Evolutionary conservation across 2,329 filamentous ascomycete genomes (phyloP).

Genomic region (Colletotrichum kahawae): DNA sequence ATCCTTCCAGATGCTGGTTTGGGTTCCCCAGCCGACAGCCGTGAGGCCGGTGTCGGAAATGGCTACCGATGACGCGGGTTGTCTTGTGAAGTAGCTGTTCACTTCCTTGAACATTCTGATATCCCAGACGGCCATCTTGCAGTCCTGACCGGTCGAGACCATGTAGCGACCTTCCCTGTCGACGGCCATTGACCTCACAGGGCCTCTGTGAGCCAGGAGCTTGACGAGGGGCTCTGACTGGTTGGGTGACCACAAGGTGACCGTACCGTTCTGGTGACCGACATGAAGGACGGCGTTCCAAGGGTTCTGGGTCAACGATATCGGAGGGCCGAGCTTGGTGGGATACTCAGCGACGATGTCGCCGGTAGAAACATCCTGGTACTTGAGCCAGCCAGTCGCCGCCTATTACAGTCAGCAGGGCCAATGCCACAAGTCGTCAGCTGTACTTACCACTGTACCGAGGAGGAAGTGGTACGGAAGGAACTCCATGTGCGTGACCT

Average conservation of each 20-base stretch:
- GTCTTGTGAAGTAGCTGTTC: conserved; percentile 83
- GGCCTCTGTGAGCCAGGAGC: conserved; percentile 86
- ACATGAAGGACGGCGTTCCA: conserved; percentile 92
- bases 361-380: conserved; percentile 94
- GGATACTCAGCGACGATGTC: conserved; percentile 85
- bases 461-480: conserved; percentile 95
- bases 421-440: background rate
- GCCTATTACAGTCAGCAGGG: conserved; percentile 53
- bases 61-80: conserved; percentile 81
- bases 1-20: conserved; percentile 88
- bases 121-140: conserved; percentile 95
- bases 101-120: conserved; percentile 93
- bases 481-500: conserved; percentile 94
- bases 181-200: conserved; percentile 82
- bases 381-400: conserved; percentile 84
- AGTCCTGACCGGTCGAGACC: conserved; percentile 90
- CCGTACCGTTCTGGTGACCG: conserved; percentile 93
- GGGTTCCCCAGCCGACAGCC: conserved; percentile 89
- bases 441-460: conserved; percentile 73
- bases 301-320: conserved; percentile 85
- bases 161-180: conserved; percentile 94
- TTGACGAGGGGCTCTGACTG: conserved; percentile 86
- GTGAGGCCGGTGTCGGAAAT: conserved; percentile 91
- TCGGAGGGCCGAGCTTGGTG: conserved; percentile 83
- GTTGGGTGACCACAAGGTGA: conserved; percentile 96